Evolutionary conservation across 495 filamentous ascomycete genomes (phyloP).

Genomic region (Xylaria acuta): DNA sequence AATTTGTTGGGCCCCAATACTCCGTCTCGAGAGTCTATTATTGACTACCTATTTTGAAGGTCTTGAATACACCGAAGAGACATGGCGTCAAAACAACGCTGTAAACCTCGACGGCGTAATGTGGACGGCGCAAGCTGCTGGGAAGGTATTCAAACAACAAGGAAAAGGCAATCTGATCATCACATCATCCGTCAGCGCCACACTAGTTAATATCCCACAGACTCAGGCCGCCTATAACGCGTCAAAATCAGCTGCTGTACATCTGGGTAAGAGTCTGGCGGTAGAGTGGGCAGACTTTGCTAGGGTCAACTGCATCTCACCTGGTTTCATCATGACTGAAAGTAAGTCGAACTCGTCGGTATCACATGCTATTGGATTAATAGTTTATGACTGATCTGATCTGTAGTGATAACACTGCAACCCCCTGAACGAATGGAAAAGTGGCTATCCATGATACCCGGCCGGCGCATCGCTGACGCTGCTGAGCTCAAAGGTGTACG

Average conservation of each 20-base stretch:
- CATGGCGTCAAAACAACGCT: slow-evolving; percentile 56
- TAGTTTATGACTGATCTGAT: background rate
- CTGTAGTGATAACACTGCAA: slow-evolving; percentile 19
- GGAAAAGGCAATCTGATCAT: slow-evolving; percentile 45
- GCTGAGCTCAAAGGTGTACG: slow-evolving; percentile 27
- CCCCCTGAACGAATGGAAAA: slow-evolving; percentile 40
- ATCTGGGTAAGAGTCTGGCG: slow-evolving; percentile 66
- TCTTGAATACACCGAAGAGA: slow-evolving; percentile 34
- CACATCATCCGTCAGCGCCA: slow-evolving; percentile 68
- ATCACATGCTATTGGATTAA: background rate
- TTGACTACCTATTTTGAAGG: background rate
- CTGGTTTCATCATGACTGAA: slow-evolving; percentile 44
- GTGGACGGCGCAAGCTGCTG: slow-evolving; percentile 57
- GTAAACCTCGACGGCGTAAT: slow-evolving; percentile 64
- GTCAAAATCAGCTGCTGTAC: slow-evolving; percentile 66
- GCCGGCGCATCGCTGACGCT: slow-evolving; percentile 21
- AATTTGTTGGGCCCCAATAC: background rate
- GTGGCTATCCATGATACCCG: slow-evolving; percentile 24
- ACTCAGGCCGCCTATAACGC: slow-evolving; percentile 66
- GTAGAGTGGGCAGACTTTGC: slow-evolving; percentile 61
- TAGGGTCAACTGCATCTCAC: slow-evolving; percentile 65
- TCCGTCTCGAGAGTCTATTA: background rate
- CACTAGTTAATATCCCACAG: slow-evolving; percentile 69
- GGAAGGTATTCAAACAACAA: slow-evolving; percentile 54
- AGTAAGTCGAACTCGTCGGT: background rate